Conservation (phyloP, 805 yeast genomes). For the Kregervanrija fluxuum region DNA sequence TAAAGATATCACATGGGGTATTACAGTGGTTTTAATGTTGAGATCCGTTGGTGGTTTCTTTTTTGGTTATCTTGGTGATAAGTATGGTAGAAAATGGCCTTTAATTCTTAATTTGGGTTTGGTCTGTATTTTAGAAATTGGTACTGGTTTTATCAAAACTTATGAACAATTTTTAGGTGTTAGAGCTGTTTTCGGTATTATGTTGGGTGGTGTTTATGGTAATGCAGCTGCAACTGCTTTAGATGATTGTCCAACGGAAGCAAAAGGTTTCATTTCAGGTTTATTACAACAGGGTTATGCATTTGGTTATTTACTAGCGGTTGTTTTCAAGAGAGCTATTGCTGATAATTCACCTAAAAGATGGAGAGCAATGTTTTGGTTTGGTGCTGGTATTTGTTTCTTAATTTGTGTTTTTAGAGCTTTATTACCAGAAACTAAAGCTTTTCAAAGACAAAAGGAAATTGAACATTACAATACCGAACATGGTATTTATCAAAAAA, state of each 20-base stretch:
- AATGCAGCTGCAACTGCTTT: slow-evolving; percentile 47
- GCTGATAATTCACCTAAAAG: slow-evolving; percentile 42
- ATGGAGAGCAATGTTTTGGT: slow-evolving; percentile 67
- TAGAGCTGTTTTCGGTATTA: slow-evolving; percentile 54
- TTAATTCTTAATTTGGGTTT: slow-evolving; percentile 37
- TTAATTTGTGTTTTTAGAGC: slow-evolving; percentile 36
- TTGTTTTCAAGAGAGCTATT: slow-evolving; percentile 57
- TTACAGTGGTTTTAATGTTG: slow-evolving; percentile 61
- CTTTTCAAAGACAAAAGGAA: slow-evolving; percentile 37
- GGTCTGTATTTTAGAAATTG: slow-evolving; percentile 50
- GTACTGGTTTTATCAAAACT: slow-evolving; percentile 54
- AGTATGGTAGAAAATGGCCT: slow-evolving; percentile 57
- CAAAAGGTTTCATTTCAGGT: slow-evolving; percentile 57
- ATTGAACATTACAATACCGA: slow-evolving; percentile 25
- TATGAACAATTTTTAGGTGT: slow-evolving; percentile 54
- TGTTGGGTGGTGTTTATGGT: slow-evolving; percentile 53
- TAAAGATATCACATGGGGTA: slow-evolving; percentile 56
- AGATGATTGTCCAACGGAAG: slow-evolving; percentile 45
- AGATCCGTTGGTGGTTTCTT: slow-evolving; percentile 58
- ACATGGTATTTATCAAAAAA: slow-evolving; percentile 25
- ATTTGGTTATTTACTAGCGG: slow-evolving; percentile 59
- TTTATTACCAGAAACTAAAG: slow-evolving; percentile 44
- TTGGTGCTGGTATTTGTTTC: slow-evolving; percentile 52
- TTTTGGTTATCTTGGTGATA: slow-evolving; percentile 56
- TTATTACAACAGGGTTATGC: slow-evolving; percentile 78